Conservation (phyloP, 2,329 filamentous ascomycete species). For the Apiospora aurea region DNA sequence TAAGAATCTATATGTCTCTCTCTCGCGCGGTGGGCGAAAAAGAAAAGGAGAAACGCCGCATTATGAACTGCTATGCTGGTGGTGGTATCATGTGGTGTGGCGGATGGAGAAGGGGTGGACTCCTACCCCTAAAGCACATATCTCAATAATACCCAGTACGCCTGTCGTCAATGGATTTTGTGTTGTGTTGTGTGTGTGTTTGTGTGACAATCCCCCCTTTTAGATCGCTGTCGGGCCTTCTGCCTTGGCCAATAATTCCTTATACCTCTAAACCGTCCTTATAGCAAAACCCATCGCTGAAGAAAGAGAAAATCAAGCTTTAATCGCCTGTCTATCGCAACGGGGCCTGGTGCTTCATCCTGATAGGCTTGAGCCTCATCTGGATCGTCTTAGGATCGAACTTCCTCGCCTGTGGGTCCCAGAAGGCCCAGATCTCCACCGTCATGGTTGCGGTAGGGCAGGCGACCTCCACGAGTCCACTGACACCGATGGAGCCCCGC, state of each 20-base stretch:
- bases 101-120: not conserved
- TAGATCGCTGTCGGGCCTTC: not conserved
- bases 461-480: slow-evolving; percentile 61
- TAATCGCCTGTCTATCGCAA: not conserved
- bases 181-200: not conserved
- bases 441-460: slow-evolving; percentile 54
- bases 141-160: slow-evolving; percentile 20
- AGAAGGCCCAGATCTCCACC: slow-evolving; percentile 61
- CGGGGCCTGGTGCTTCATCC: not conserved
- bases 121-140: not conserved
- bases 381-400: slow-evolving; percentile 43
- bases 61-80: slow-evolving; percentile 2
- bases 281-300: not conserved
- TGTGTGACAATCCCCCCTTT: slow-evolving; percentile 1
- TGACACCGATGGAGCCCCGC: slow-evolving; percentile 59
- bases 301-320: not conserved
- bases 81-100: not conserved
- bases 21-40: not conserved
- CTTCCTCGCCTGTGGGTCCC: slow-evolving; percentile 60
- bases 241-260: not conserved
- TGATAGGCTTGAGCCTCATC: slow-evolving; percentile 16
- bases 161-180: slow-evolving; percentile 2
- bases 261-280: not conserved
- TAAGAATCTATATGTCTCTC: not conserved
- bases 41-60: not conserved